A percentile compares a stretch with the other conserved stretches of the same genome.
Conservation (phyloP, 257 asterid species). For the Handroanthus guayacan region DNA sequence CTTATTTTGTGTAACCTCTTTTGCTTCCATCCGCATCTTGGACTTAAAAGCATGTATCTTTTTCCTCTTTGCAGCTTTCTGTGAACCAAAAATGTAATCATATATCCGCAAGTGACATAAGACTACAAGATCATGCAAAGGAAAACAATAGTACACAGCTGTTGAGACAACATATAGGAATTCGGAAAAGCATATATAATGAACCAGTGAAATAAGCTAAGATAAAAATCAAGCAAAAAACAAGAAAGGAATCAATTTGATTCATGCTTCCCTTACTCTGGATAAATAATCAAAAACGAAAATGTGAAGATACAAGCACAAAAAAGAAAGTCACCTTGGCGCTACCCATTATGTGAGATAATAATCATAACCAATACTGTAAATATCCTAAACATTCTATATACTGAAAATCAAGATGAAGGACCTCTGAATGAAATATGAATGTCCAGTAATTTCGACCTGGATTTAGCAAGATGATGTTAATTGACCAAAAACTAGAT, state of each 20-base stretch:
- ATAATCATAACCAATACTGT: background rate
- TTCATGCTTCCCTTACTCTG: background rate
- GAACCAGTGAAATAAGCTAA: background rate
- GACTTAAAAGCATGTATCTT: conserved; percentile 77
- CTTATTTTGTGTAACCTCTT: conserved; percentile 71
- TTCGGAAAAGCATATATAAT: background rate
- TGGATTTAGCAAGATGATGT: background rate
- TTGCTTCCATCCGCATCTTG: conserved; percentile 71
- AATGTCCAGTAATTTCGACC: background rate
- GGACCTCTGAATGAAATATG: background rate
- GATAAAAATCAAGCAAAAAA: background rate
- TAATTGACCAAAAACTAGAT: background rate
- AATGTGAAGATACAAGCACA: background rate
- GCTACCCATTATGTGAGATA: background rate
- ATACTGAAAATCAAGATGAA: background rate
- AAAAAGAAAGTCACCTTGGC: background rate
- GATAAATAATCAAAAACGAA: background rate
- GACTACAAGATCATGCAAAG: background rate
- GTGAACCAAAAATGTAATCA: conserved; percentile 10
- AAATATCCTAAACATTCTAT: background rate
- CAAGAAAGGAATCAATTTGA: background rate
- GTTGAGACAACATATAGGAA: background rate
- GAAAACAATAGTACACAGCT: background rate
- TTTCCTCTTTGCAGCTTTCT: conserved; percentile 73
- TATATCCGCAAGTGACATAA: background rate